Conservation (phyloP, 768 basidiomycete species). For the Tricholoma bakamatsutake region DNA sequence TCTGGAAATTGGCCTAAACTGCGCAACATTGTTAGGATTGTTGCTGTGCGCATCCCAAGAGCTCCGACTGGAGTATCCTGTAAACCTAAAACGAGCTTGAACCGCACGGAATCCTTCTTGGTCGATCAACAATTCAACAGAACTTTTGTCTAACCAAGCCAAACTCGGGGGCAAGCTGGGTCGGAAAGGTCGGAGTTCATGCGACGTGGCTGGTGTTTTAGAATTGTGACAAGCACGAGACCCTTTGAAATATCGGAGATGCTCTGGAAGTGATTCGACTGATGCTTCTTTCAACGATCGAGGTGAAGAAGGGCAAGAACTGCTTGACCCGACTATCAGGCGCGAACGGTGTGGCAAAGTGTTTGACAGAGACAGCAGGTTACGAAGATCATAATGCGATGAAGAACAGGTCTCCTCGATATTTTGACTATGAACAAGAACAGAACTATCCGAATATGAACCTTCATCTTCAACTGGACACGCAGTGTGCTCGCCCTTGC, state of each 20-base stretch:
- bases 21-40: constrained; percentile 42
- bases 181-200: neutral
- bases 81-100: constrained; percentile 51
- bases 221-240: neutral
- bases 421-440: neutral
- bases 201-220: neutral
- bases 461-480: neutral
- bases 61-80: constrained; percentile 37
- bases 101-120: constrained; percentile 78
- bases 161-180: constrained; percentile 20
- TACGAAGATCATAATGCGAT: neutral
- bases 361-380: neutral
- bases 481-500: neutral
- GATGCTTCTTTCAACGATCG: neutral
- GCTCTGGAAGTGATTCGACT: neutral
- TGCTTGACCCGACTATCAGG: neutral
- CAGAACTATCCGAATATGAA: neutral
- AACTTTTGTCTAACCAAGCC: constrained; percentile 47
- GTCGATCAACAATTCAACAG: constrained; percentile 67
- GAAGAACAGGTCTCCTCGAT: neutral
- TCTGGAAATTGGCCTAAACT: constrained; percentile 57
- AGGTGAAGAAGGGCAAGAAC: neutral
- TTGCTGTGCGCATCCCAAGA: constrained; percentile 22
- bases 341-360: neutral
- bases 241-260: neutral